Conservation (phyloP, 179 eudicot genomes). For the Heliamphora pulchella region DNA sequence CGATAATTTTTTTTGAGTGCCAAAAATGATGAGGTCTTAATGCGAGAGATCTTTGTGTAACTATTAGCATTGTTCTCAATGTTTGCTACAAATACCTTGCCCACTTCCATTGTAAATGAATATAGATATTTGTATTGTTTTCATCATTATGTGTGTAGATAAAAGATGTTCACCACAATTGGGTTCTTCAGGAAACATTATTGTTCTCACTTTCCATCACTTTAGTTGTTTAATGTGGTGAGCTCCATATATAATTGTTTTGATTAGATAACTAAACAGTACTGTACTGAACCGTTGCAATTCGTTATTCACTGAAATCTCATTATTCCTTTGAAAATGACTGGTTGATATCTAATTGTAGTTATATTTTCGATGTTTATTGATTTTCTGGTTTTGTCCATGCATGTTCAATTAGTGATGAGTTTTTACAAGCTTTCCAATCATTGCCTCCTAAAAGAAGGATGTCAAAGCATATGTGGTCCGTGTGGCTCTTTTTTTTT, state of each 20-base stretch:
- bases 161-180: background rate
- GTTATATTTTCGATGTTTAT: no score
- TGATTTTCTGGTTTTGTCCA: no score
- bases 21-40: background rate
- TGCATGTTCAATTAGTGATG: no score
- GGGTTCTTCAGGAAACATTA: background rate
- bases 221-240: background rate
- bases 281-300: background rate
- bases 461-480: no score
- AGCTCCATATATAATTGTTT: background rate
- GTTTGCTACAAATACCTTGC: background rate
- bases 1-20: background rate
- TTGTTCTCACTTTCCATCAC: background rate
- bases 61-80: background rate
- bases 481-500: no score
- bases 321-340: no score
- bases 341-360: no score
- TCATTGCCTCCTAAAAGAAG: no score
- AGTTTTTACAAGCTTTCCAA: no score
- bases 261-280: background rate
- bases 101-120: slow-evolving; percentile 5
- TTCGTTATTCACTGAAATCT: background rate
- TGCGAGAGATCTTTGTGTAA: background rate
- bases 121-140: background rate
- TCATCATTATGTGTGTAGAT: background rate